Percentiles rank a stretch among this genome's conserved stretches.
Evolutionary conservation across 345 rosid species (phyloP).

Genomic region (sweet orange (Citrus sinensis)): DVS_A1.0 CM039164.1:15490501-15491000

Average conservation of each 20-base stretch:
- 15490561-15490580: constrained; percentile 98
- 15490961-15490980: neutral
- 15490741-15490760: neutral
- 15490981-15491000: neutral
- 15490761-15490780: neutral
- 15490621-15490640: neutral
- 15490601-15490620: constrained; percentile 27
- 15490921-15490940: neutral
- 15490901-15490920: neutral
- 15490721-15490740: neutral
- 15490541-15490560: constrained; percentile 99
- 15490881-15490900: neutral
- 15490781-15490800: neutral
- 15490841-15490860: no score
- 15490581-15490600: constrained; percentile 96
- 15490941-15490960: neutral
- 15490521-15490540: constrained; percentile 95
- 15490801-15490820: neutral
- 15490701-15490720: neutral
- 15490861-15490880: neutral
- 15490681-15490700: neutral
- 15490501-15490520: constrained; percentile 96
- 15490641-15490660: neutral
- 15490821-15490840: neutral
- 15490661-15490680: neutral